These are phyloP conservation scores for Xerocomus amazonicus DNA, from an alignment of 1,284 basidiomycete species.

Conservation along the genomic window DNA sequence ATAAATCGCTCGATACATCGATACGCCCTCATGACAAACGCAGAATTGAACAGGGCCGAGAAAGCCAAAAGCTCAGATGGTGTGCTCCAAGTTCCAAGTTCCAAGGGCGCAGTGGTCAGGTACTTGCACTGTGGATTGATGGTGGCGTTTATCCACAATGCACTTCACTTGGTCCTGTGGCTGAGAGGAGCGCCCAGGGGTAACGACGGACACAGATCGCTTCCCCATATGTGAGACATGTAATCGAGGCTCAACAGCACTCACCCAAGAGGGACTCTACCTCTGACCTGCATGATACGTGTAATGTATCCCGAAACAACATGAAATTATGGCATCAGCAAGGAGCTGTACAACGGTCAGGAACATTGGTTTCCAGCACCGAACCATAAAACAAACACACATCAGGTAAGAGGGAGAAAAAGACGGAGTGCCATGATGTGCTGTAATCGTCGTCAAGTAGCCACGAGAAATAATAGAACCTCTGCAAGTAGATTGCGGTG, in stretches of 20 bases:
- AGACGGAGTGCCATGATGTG: slow-evolving; percentile 14
- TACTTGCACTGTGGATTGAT: neutral
- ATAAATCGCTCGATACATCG: too few relatives aligned
- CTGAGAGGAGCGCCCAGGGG: neutral
- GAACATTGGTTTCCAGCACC: slow-evolving; percentile 2
- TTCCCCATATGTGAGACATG: too few relatives aligned
- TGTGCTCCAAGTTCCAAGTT: neutral
- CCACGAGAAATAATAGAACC: slow-evolving; percentile 3
- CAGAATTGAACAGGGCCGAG: neutral
- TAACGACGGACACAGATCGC: too few relatives aligned
- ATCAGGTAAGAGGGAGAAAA: slow-evolving; percentile 3
- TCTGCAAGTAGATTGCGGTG: slow-evolving; percentile 9
- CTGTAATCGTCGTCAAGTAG: slow-evolving; percentile 12
- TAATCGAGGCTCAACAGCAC: too few relatives aligned
- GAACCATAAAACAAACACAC: neutral
- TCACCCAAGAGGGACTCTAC: neutral
- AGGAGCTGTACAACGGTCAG: neutral
- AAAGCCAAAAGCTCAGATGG: neutral
- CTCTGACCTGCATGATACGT: neutral
- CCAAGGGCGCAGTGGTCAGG: neutral
- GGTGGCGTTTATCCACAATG: neutral
- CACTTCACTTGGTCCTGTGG: neutral
- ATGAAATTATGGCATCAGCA: slow-evolving; percentile 2
- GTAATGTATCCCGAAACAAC: neutral
- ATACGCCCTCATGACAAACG: too few relatives aligned